Evolutionary conservation across 768 basidiomycete genomes (phyloP).

Genomic region (Lentinula aciculospora): DNA sequence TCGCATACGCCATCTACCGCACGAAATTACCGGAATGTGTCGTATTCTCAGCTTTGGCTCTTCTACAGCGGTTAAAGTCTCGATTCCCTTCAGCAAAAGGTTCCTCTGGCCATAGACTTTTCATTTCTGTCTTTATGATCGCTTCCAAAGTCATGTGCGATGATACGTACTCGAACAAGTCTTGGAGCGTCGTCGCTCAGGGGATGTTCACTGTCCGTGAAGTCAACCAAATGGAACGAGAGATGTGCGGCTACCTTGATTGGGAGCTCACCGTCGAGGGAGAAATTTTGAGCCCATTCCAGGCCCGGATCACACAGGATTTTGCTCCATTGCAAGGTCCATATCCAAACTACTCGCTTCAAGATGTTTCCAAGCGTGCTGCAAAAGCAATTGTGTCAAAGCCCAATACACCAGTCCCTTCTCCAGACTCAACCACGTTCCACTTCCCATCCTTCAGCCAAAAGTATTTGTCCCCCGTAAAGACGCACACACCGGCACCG

Average conservation of each 20-base stretch:
- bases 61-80: conserved; percentile 81
- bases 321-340: conserved; percentile 44
- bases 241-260: conserved; percentile 89
- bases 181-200: conserved; percentile 87
- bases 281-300: conserved; percentile 52
- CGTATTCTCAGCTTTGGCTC: conserved; percentile 59
- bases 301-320: conserved; percentile 52
- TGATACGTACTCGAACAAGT: conserved; percentile 91
- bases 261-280: conserved; percentile 84
- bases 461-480: conserved; percentile 22
- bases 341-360: conserved; percentile 59
- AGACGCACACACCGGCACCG: conserved; percentile 1
- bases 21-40: conserved; percentile 69
- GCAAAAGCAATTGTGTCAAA: conserved; percentile 35
- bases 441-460: conserved; percentile 44
- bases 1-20: conserved; percentile 84
- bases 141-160: conserved; percentile 87
- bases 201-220: conserved; percentile 81
- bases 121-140: conserved; percentile 93
- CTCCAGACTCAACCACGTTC: conserved; percentile 28
- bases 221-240: conserved; percentile 95
- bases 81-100: conserved; percentile 88
- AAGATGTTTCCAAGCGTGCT: conserved; percentile 57
- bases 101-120: conserved; percentile 83
- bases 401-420: conserved; percentile 26